A percentile compares a stretch with the other conserved stretches of the same genome.
Evolutionary conservation across 345 rosid genomes (phyloP).

Genomic region (Nasturtium officinale): DNA sequence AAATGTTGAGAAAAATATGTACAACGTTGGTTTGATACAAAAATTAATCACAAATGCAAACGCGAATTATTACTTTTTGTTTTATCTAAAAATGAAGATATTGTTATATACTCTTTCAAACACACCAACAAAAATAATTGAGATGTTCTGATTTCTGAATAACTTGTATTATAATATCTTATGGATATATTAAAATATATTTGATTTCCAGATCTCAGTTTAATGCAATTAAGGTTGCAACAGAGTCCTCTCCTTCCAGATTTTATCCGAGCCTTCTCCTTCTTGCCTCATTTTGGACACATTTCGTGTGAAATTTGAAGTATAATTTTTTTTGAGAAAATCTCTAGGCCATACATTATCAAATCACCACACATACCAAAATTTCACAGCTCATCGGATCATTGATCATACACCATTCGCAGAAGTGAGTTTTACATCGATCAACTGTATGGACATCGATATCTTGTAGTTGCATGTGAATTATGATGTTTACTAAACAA

Average conservation of each 20-base stretch:
- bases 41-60: background rate
- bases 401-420: slow-evolving; percentile 14
- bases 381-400: slow-evolving; percentile 31
- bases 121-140: no score
- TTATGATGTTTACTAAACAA: slow-evolving; percentile 9
- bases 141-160: no score
- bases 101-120: background rate
- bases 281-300: background rate
- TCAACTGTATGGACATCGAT: background rate
- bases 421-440: slow-evolving; percentile 23
- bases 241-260: background rate
- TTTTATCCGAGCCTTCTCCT: background rate
- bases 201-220: slow-evolving; percentile 2
- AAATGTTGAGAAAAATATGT: background rate
- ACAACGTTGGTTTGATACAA: background rate
- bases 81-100: background rate
- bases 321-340: background rate
- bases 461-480: slow-evolving; percentile 2
- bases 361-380: slow-evolving; percentile 9
- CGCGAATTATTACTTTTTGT: background rate
- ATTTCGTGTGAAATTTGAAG: background rate
- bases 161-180: no score
- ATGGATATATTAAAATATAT: no score
- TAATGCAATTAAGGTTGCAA: slow-evolving; percentile 9
- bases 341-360: background rate